phyloP scores from a whole-genome alignment of 2,329 filamentous ascomycete genomes.

The Aquanectria penicillioides region DNA sequence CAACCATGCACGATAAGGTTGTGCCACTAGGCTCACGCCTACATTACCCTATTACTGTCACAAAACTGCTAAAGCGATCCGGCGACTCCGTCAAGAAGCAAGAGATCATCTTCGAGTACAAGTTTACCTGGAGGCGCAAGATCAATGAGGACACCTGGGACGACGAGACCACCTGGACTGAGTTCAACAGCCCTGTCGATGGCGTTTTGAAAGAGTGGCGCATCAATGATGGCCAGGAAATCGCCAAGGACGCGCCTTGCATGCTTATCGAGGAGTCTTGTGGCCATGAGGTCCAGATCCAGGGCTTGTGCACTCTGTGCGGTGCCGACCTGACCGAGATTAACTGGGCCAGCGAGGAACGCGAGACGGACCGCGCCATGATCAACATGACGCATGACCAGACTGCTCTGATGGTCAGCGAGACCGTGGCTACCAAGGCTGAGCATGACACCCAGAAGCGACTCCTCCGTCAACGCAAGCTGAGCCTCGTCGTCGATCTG shows the following conservation, averaged over 20 bases:
- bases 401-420: slow-evolving; percentile 84
- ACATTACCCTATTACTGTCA: slow-evolving; percentile 94
- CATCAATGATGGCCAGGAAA: slow-evolving; percentile 72
- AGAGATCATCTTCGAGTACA: slow-evolving; percentile 86
- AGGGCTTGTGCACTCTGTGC: slow-evolving; percentile 89
- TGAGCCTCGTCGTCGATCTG: slow-evolving; percentile 94
- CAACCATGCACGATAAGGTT: slow-evolving; percentile 51
- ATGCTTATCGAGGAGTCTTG: slow-evolving; percentile 91
- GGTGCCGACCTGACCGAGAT: slow-evolving; percentile 96
- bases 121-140: slow-evolving; percentile 81
- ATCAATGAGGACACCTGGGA: slow-evolving; percentile 72
- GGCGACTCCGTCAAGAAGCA: slow-evolving; percentile 81
- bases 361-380: slow-evolving; percentile 85
- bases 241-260: slow-evolving; percentile 66
- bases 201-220: slow-evolving; percentile 83
- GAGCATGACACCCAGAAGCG: slow-evolving; percentile 89
- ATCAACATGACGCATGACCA: slow-evolving; percentile 97
- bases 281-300: slow-evolving; percentile 89
- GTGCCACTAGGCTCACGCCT: slow-evolving; percentile 70
- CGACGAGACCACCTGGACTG: slow-evolving; percentile 75
- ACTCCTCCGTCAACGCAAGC: slow-evolving; percentile 81
- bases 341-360: slow-evolving; percentile 82
- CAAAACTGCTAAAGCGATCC: slow-evolving; percentile 79
- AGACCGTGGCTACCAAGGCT: slow-evolving; percentile 79
- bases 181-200: slow-evolving; percentile 86